phyloP scores from a whole-genome alignment of 2,329 filamentous ascomycete species.

The Colletotrichum lupini region DNA sequence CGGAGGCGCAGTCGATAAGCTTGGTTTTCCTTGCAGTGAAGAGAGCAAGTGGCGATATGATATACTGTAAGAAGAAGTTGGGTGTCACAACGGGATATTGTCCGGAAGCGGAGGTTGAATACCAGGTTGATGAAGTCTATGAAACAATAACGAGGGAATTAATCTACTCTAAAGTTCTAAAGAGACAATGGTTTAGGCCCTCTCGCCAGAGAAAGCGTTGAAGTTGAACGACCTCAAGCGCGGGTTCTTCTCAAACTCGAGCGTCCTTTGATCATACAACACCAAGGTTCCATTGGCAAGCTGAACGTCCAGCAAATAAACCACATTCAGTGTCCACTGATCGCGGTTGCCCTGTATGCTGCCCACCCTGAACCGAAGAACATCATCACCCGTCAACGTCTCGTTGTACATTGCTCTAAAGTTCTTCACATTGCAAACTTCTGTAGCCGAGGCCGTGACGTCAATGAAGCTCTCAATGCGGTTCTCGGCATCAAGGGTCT shows the following conservation, averaged over 20 bases:
- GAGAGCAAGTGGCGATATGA: neutral
- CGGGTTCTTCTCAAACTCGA: slow-evolving; percentile 27
- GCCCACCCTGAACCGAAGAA: slow-evolving; percentile 23
- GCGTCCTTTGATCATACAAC: slow-evolving; percentile 16
- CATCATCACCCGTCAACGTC: slow-evolving; percentile 6
- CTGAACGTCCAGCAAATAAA: slow-evolving; percentile 21
- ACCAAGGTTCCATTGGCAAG: slow-evolving; percentile 27
- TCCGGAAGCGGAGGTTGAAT: neutral
- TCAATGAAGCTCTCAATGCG: slow-evolving; percentile 14
- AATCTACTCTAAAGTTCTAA: neutral
- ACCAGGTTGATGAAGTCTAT: too few relatives aligned
- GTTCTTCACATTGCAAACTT: slow-evolving; percentile 26
- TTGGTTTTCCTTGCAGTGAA: neutral
- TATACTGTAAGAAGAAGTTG: neutral
- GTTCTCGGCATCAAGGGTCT: slow-evolving; percentile 13
- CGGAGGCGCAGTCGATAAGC: neutral
- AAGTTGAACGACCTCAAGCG: slow-evolving; percentile 23
- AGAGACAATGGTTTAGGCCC: neutral
- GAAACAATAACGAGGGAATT: too few relatives aligned
- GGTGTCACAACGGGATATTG: neutral
- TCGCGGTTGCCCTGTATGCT: slow-evolving; percentile 19
- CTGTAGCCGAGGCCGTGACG: slow-evolving; percentile 3
- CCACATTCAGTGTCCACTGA: slow-evolving; percentile 6
- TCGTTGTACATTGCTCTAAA: slow-evolving; percentile 20
- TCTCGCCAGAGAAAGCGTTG: slow-evolving; percentile 18